These are phyloP conservation scores for Rehmannia glutinosa DNA, from an alignment of 257 asterid species.

Conservation along the genomic window DNA sequence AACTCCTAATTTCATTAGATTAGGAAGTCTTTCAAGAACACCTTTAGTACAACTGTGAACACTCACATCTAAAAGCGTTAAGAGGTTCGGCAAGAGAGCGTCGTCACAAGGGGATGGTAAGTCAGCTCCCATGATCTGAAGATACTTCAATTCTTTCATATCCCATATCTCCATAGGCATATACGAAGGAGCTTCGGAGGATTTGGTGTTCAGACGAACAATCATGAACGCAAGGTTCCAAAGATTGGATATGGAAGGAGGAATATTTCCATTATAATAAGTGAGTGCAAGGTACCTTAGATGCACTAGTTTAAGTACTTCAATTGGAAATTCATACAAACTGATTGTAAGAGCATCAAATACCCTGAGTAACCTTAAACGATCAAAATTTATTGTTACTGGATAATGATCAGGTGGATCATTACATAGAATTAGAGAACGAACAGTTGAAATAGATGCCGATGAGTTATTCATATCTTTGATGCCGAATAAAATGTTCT, in stretches of 20 bases:
- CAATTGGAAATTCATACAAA: no score
- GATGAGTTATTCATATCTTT: neutral
- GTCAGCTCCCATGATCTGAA: neutral
- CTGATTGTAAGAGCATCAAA: no score
- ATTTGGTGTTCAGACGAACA: neutral
- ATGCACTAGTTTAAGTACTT: no score
- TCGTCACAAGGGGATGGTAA: neutral
- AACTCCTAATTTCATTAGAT: neutral
- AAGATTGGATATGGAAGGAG: no score
- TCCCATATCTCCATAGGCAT: neutral
- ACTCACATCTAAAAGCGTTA: neutral
- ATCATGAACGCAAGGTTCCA: no score
- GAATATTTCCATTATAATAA: no score
- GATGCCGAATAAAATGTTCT: neutral
- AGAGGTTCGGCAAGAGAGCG: neutral
- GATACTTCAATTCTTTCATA: constrained; percentile 5
- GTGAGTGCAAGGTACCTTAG: no score
- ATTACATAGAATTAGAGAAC: no score
- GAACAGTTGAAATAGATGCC: no score
- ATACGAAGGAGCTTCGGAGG: neutral
- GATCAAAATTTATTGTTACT: no score
- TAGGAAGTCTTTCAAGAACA: neutral
- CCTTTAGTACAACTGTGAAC: neutral
- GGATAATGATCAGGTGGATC: no score
- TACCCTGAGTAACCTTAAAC: no score